Evolutionary conservation across 176 grass and related monocot species (phyloP).

Genomic region (Aegilops longissima): DNA sequence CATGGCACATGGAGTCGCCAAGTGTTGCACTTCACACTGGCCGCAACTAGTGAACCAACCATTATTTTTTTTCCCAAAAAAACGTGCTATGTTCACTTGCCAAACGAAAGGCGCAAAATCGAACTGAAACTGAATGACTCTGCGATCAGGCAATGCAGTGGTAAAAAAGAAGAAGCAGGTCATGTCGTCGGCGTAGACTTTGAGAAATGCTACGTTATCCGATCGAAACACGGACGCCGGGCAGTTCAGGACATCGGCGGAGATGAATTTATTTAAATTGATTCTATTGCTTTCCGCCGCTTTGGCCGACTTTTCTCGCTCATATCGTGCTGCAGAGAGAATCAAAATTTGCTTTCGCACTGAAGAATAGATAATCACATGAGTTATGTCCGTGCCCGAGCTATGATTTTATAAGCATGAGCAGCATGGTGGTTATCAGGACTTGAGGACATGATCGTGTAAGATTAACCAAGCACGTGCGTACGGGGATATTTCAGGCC

Average conservation of each 20-base stretch:
- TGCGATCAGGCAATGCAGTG: not conserved
- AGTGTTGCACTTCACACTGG: no score
- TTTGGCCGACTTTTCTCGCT: not conserved
- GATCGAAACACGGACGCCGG: not conserved
- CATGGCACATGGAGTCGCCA: no score
- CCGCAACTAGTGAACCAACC: no score
- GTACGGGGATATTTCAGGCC: no score
- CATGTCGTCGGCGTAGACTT: conserved; percentile 7
- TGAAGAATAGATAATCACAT: not conserved
- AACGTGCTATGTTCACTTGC: not conserved
- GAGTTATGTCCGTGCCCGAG: not conserved
- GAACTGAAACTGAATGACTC: not conserved
- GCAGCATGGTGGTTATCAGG: not conserved
- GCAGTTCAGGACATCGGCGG: not conserved
- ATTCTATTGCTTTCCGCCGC: not conserved
- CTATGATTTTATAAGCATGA: not conserved
- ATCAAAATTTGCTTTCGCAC: not conserved
- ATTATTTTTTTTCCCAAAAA: not conserved
- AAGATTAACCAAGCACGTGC: no score
- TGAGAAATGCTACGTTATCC: not conserved
- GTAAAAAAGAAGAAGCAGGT: not conserved
- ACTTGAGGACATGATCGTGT: not conserved
- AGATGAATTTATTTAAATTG: not conserved
- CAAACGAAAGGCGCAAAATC: not conserved
- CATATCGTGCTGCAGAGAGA: not conserved